Percentiles rank a stretch among this genome's conserved stretches.
These are phyloP conservation scores for Agrocybe pediades DNA, from an alignment of 768 basidiomycete genomes.

Conservation along the genomic window DNA sequence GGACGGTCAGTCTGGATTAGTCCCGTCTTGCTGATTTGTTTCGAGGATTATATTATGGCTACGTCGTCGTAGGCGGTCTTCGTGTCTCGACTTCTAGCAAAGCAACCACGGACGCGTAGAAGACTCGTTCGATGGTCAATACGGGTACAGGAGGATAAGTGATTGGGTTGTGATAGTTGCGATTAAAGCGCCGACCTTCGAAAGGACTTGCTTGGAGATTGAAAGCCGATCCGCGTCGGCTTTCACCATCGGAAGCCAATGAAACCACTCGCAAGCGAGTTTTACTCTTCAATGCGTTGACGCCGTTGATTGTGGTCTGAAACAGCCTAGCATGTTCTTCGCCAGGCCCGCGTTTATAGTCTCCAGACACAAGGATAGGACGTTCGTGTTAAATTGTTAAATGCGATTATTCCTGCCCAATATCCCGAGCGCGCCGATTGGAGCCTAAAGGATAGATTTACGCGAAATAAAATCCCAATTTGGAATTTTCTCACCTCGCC, in stretches of 20 bases:
- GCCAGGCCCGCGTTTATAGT: constrained; percentile 29
- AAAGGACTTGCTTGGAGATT: constrained; percentile 18
- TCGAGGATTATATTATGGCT: no score
- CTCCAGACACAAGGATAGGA: constrained; percentile 27
- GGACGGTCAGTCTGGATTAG: no score
- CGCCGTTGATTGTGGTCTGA: constrained; percentile 10
- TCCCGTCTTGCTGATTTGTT: no score
- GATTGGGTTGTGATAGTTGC: no score
- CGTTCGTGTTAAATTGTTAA: constrained; percentile 27
- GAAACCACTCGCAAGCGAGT: constrained; percentile 20
- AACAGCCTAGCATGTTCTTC: constrained; percentile 19
- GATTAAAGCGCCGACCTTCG: no score
- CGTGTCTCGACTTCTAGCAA: no score
- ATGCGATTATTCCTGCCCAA: constrained; percentile 23
- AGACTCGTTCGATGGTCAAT: no score
- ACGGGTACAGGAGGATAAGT: no score
- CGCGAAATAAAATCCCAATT: no score
- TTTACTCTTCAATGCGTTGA: constrained; percentile 7
- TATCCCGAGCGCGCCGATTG: constrained; percentile 27
- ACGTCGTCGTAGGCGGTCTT: no score
- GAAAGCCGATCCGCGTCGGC: constrained; percentile 21
- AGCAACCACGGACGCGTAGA: no score
- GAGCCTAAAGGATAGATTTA: no score
- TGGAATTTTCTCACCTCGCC: constrained; percentile 14
- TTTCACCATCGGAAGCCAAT: constrained; percentile 27